phyloP scores from a whole-genome alignment of 106 monocot genomes.

The Amphibolis antarctica region DNA sequence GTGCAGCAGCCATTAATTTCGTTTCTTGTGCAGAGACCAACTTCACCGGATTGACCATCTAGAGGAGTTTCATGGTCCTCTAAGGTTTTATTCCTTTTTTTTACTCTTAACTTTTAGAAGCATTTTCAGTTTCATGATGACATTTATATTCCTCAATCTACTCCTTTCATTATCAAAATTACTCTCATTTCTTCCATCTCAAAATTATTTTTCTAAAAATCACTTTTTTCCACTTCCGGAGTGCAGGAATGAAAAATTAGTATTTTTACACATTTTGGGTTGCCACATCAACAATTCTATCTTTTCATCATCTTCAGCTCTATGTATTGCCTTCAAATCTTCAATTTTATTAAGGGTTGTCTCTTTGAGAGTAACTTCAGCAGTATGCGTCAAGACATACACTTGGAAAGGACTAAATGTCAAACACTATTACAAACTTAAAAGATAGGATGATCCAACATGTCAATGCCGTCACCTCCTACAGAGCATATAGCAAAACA shows the following conservation, averaged over 20 bases:
- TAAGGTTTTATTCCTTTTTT: too few species aligned
- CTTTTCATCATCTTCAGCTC: conserved; percentile 4
- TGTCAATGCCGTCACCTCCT: too few species aligned
- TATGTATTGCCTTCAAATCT: conserved; percentile 13
- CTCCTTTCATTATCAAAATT: too few species aligned
- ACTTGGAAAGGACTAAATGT: conserved; percentile 17
- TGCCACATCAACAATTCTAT: too few species aligned
- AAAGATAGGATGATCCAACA: neutral
- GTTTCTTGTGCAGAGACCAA: neutral
- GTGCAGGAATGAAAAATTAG: too few species aligned
- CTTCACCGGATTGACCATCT: neutral
- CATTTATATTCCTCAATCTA: too few species aligned
- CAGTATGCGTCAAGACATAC: conserved; percentile 34
- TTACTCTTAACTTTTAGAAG: too few species aligned
- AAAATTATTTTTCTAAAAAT: too few species aligned
- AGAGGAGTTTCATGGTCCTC: neutral
- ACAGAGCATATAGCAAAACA: too few species aligned
- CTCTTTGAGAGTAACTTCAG: conserved; percentile 11
- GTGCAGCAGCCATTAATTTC: neutral
- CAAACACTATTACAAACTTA: neutral
- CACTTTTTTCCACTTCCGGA: too few species aligned
- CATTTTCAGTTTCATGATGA: too few species aligned
- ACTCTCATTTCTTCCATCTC: too few species aligned
- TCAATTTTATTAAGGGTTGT: conserved; percentile 6
- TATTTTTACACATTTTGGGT: neutral